Base-by-base conservation (phyloP, 2,329 filamentous ascomycete genomes). In the Talaromyces rugulosus region DNA sequence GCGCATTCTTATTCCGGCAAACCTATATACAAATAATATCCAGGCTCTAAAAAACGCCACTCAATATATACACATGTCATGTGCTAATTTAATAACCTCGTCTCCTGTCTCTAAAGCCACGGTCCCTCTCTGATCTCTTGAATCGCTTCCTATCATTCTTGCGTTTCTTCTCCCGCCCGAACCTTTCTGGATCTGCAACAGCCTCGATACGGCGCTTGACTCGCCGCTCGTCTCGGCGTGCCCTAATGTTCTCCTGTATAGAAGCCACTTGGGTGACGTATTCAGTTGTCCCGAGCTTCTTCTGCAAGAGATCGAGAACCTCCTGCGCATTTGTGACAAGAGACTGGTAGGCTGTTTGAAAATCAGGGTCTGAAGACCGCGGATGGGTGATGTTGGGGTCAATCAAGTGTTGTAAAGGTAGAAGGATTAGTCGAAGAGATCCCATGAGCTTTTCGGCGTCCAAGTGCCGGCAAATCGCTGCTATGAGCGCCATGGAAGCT, bases 171-270 rank as follows among this genome's bases (percentile, higher is more conserved):
- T 89, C 87, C 71, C 84, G 82, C 31, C 88, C 91, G 69, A 87
- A 87, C 72, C 83, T 89, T 78, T 95, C 94, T 1, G 95, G 95
- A 71, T 89, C 86, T 56, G 85, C 85, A 28, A 99, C 87, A 11
- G 91, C 91, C 73, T 96, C 93, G 66, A 98, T 91, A 77, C 91
- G 91, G 70, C 95, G 85, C 85, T 99, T 99, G 66, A 83, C 86
- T 59, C 89, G 86, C 66, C 96, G 82, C 70, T 87, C 85, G 72
- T 91, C 86, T 67, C 95, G 83, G 70, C 89, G 86, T 66, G 84
- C 83, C 70, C 85, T 85, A n/a, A 95, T 87, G 16, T 83, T 84
- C 58, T 89, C 87, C 63, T 91, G 86, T 6, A 96, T 91, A 47
- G 84, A 83, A 44, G 90, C 76, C 71, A 98, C 81, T 53, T 88